These are phyloP conservation scores for Bombardia bombarda DNA, from an alignment of 495 filamentous ascomycete genomes.

Conservation along the genomic window DNA sequence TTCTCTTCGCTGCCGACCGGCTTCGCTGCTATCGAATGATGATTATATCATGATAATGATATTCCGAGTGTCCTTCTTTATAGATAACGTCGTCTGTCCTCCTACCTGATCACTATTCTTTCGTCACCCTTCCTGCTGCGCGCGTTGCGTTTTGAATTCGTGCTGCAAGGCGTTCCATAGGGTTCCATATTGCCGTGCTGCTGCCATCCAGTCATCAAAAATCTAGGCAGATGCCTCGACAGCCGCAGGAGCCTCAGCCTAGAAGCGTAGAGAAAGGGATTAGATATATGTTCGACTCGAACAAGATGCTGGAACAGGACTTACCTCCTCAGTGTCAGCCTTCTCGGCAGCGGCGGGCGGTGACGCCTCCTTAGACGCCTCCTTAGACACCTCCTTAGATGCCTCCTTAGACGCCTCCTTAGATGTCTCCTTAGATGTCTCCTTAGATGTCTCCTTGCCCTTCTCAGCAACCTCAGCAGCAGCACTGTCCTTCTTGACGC, in stretches of 20 bases:
- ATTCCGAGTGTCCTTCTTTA: no score
- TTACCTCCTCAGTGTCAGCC: slow-evolving; percentile 27
- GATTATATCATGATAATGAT: no score
- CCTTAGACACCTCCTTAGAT: slow-evolving; percentile 12
- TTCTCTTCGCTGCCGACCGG: no score
- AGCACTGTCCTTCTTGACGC: slow-evolving; percentile 35
- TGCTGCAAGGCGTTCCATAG: no score
- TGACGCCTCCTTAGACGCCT: slow-evolving; percentile 7
- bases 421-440: slow-evolving; percentile 9
- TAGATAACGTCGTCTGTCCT: no score
- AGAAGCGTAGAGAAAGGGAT: no score
- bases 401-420: slow-evolving; percentile 16
- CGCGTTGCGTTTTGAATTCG: no score
- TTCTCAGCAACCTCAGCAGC: slow-evolving; percentile 17
- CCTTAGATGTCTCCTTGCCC: slow-evolving; percentile 16
- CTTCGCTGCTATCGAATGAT: no score
- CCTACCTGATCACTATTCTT: no score
- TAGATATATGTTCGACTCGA: no score
- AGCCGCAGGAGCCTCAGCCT: slow-evolving; percentile 16
- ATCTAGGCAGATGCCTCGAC: slow-evolving; percentile 19
- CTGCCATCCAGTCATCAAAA: neutral
- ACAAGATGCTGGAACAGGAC: neutral
- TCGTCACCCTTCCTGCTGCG: no score
- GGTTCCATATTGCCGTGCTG: no score
- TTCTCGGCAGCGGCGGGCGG: slow-evolving; percentile 17